Evolutionary conservation across 1,139 yeast genomes (phyloP), one percentile per base, ranked within the genome.

Genomic region (Geotrichum histeridarum): DNA sequence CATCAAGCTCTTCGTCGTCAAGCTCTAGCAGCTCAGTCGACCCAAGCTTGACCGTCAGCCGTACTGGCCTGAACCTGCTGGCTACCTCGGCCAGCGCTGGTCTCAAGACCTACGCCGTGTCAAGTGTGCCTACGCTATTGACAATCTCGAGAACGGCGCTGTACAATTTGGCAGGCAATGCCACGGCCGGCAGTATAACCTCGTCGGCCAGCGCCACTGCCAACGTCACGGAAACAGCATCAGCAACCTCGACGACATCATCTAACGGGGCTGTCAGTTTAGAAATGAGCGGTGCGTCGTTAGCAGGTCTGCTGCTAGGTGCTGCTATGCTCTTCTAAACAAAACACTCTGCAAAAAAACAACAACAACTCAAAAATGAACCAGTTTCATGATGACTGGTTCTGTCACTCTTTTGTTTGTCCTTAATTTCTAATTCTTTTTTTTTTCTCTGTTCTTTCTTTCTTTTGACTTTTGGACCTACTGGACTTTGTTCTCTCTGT

Each of bases 131-230:
- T 46, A 51, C 58, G 30, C 51, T 59, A 33, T 50, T 62, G 37
- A 42, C 54, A n/a, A 49, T 58, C 9, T 52, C 62, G n/a, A 54
- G 65, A 53, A 61, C 64, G 8, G 65, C 65, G 14, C 54, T 63
- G 39, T 62, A 62, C 56, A 63, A 63, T 54, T 38, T 61, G 49
- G 66, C 32, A 8, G 33, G 33, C 12, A 18, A 42, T 32, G 8
- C 61, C 43, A 42, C 47, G 15, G 43, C 2, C 31, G 11, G 7
- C 6, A 38, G 42, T 17, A 3, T 22, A 22, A 15, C 11, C 2
- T 2, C n/a, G 9, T 8, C 11, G 17, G 42, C 22, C n/a, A 12
- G 17, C 11, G 22, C 42, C 12, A 17, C 18, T 12, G 42, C 42
- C 11, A 9, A 11, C 11, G 17, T 3, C 5, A 2, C 42, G 17